Base-by-base conservation (phyloP, 129 eudicot genomes). In the Silybum marianum region DNA sequence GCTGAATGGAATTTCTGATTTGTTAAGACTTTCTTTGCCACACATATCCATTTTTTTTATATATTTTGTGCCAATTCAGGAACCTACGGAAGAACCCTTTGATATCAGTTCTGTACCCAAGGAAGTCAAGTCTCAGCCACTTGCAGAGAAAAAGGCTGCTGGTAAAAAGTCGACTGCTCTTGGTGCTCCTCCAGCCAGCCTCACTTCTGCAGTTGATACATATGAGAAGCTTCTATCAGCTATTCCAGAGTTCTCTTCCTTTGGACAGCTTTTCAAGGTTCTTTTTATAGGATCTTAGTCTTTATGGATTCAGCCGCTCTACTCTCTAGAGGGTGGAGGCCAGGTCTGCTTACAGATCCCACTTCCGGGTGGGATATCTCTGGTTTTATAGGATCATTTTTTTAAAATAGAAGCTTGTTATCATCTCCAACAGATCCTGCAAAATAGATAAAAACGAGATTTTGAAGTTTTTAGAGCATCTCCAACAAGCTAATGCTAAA, bases 181-280 rank as follows among this genome's bases (percentile, higher is more conserved):
- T 80, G 91, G 88, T 84, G 89, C 88, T 70, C 93, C 95, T 75
- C 93, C 91, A 8, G 58, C 85, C 74, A 87, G 76, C 75, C 95
- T 93, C 12, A 69, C 93, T 68, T 88, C 99, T 18, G 84, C 91
- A 21, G 93, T 78, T 36, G 98, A 91, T 84, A 71, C 97, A 14
- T 93, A 93, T 80, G 98, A 93, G 85, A 93, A 68, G 73, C 84
- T 91, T 7, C 88, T 93, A 22, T 89, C 93, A 34, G 86, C 95
- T 60, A 90, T 93, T 74, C 93, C 95, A 12, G 98, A 93, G 82
- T 91, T 93, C 72, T 89, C 95, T 14, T 71, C 75, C 82, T 93
- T 88, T 22, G 98, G 98, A 60, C 90, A 84, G 81, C 93, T 90
- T 84, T 93, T 93, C 84, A 93, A 93, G 98, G 98, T 91, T 80